phyloP scores from a whole-genome alignment of 1,139 yeast species.

The Scheffersomyces insectosa region DNA sequence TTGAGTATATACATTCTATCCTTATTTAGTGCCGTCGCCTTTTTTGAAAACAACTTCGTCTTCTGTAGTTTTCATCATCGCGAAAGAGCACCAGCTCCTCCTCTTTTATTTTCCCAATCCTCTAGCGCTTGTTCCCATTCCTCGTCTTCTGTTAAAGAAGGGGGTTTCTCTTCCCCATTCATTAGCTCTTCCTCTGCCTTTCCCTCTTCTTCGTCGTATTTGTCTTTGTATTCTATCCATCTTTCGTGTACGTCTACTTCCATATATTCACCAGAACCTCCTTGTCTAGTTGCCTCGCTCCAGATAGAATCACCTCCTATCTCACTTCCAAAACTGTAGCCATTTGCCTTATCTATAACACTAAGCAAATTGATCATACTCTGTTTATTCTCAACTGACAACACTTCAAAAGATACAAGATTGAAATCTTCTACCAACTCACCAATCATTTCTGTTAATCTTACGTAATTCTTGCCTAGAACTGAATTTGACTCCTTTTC shows the following conservation, averaged over 20 bases:
- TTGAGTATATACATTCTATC: too few species aligned
- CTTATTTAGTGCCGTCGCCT: too few species aligned
- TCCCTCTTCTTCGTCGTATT: slow-evolving; percentile 64
- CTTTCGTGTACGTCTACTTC: slow-evolving; percentile 84
- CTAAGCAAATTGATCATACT: slow-evolving; percentile 84
- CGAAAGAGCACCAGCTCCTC: slow-evolving; percentile 11
- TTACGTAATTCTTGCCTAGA: slow-evolving; percentile 63
- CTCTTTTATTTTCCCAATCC: slow-evolving; percentile 56
- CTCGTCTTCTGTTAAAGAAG: slow-evolving; percentile 54
- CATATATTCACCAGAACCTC: slow-evolving; percentile 52
- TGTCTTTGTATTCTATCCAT: slow-evolving; percentile 86
- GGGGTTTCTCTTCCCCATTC: slow-evolving; percentile 20
- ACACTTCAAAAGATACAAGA: slow-evolving; percentile 83
- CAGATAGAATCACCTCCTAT: slow-evolving; percentile 94
- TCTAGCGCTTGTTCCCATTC: slow-evolving; percentile 70
- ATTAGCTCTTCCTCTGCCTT: slow-evolving; percentile 40
- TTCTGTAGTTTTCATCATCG: background rate
- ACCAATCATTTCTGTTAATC: slow-evolving; percentile 74
- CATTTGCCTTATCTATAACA: slow-evolving; percentile 85
- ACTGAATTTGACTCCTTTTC: slow-evolving; percentile 67
- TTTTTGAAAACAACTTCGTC: too few species aligned
- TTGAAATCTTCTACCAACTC: slow-evolving; percentile 87
- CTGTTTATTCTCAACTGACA: slow-evolving; percentile 87
- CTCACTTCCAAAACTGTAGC: slow-evolving; percentile 92
- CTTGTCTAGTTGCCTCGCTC: slow-evolving; percentile 91